Percentiles rank a stretch among this genome's conserved stretches.
Conservation (phyloP, 1,284 basidiomycete species). For the Trametes versicolor region DNA sequence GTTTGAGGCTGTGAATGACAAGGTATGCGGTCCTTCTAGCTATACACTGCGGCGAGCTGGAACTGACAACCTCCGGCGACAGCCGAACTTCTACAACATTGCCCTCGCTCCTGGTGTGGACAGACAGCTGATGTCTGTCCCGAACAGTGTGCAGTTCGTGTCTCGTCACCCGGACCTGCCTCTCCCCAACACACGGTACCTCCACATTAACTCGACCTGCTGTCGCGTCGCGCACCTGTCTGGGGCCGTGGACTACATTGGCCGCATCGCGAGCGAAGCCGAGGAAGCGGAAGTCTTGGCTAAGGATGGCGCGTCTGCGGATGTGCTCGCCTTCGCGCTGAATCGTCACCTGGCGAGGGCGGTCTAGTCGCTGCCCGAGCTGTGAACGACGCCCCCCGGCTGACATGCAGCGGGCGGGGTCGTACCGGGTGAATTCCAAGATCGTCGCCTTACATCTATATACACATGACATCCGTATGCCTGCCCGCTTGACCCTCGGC, state of each 20-base stretch:
- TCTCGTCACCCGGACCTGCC: constrained; percentile 21
- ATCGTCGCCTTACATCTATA: neutral
- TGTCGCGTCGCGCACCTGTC: constrained; percentile 31
- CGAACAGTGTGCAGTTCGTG: constrained; percentile 14
- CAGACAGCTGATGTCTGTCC: constrained; percentile 8
- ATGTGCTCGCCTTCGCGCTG: neutral
- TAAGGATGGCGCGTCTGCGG: neutral
- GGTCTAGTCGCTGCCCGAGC: too few species aligned
- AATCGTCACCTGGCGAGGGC: neutral
- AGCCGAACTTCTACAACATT: constrained; percentile 18
- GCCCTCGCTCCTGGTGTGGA: constrained; percentile 1
- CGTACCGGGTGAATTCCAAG: too few species aligned
- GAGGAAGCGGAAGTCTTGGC: neutral
- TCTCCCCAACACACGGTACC: constrained; percentile 30
- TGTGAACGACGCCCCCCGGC: too few species aligned
- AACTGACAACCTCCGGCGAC: constrained; percentile 7
- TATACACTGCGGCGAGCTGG: neutral
- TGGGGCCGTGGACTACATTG: neutral
- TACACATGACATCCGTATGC: neutral
- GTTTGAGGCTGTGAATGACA: constrained; percentile 35
- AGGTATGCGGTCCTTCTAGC: constrained; percentile 8
- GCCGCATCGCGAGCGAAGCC: neutral
- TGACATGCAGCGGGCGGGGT: too few species aligned
- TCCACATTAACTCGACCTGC: constrained; percentile 35
- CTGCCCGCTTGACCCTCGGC: neutral